Percentiles rank a stretch among this genome's conserved stretches.
Evolutionary conservation across 371 early-diverging fungal species (phyloP).

Genomic region (Mucor sp.): DNA sequence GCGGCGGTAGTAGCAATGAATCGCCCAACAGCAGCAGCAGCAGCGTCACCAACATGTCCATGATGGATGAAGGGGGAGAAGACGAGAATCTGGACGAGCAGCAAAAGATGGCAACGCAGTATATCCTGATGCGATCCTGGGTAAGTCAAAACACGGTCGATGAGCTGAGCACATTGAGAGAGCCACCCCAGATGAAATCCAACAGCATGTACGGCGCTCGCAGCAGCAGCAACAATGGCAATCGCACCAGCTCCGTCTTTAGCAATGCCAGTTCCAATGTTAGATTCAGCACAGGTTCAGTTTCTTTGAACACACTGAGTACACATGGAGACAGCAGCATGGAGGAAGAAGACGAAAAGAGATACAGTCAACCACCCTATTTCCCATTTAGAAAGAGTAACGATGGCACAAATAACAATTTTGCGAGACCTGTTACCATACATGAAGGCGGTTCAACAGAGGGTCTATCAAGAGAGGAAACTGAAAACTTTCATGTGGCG

Average conservation of each 20-base stretch:
- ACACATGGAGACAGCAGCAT: slow-evolving; percentile 42
- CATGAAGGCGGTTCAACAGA: slow-evolving; percentile 11
- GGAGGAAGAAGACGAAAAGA: slow-evolving; percentile 28
- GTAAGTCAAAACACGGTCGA: slow-evolving; percentile 78
- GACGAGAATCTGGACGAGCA: slow-evolving; percentile 45
- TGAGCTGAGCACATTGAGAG: slow-evolving; percentile 68
- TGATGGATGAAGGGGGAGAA: slow-evolving; percentile 32
- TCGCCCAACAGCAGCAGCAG: background rate
- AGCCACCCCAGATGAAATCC: slow-evolving; percentile 50
- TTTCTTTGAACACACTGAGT: slow-evolving; percentile 20
- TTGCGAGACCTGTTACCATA: slow-evolving; percentile 13
- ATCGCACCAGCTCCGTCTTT: slow-evolving; percentile 35
- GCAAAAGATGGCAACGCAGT: slow-evolving; percentile 66
- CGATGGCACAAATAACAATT: background rate
- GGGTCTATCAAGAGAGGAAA: slow-evolving; percentile 9
- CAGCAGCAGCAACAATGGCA: slow-evolving; percentile 38
- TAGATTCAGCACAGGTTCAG: slow-evolving; percentile 27
- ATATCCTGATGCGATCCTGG: slow-evolving; percentile 62
- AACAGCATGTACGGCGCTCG: slow-evolving; percentile 57
- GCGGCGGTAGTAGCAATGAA: slow-evolving; percentile 2
- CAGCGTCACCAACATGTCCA: slow-evolving; percentile 5
- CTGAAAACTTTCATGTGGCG: slow-evolving; percentile 6
- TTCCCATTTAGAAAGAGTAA: slow-evolving; percentile 5
- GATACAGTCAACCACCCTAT: background rate
- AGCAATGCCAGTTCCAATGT: slow-evolving; percentile 21